phyloP scores from a whole-genome alignment of 805 yeast species.

The Candida fluviatilis region DNA sequence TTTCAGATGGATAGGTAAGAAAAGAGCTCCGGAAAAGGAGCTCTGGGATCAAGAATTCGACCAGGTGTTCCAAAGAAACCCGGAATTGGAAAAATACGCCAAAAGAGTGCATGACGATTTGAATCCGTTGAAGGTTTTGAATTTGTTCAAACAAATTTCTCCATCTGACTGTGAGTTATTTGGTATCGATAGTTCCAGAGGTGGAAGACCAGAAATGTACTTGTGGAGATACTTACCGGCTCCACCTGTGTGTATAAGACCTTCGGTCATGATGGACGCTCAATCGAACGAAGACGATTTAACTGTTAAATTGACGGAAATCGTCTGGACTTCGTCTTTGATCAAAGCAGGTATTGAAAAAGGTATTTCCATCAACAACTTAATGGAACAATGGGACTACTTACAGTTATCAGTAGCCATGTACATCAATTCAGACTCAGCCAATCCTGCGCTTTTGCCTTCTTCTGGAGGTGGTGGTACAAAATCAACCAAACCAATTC shows the following conservation, averaged over 20 bases:
- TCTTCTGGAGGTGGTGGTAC: constrained; percentile 49
- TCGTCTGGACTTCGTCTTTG: constrained; percentile 93
- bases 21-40: constrained; percentile 75
- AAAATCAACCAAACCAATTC: constrained; percentile 68
- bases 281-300: constrained; percentile 96
- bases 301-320: constrained; percentile 92
- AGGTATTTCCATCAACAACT: constrained; percentile 85
- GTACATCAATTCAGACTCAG: constrained; percentile 95
- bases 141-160: constrained; percentile 77
- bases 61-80: constrained; percentile 66
- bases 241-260: constrained; percentile 98
- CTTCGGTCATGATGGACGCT: constrained; percentile 89
- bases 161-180: constrained; percentile 89
- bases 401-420: constrained; percentile 92
- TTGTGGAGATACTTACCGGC: constrained; percentile 97
- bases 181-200: constrained; percentile 82
- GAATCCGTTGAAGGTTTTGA: constrained; percentile 85
- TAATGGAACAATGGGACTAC: constrained; percentile 99
- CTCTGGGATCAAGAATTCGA: constrained; percentile 87
- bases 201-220: constrained; percentile 94
- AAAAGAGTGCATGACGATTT: constrained; percentile 89
- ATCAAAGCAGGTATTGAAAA: constrained; percentile 93
- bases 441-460: constrained; percentile 74
- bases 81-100: constrained; percentile 83
- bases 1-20: constrained; percentile 93